phyloP scores from a whole-genome alignment of 257 asterid genomes.

The Avicennia marina region DNA sequence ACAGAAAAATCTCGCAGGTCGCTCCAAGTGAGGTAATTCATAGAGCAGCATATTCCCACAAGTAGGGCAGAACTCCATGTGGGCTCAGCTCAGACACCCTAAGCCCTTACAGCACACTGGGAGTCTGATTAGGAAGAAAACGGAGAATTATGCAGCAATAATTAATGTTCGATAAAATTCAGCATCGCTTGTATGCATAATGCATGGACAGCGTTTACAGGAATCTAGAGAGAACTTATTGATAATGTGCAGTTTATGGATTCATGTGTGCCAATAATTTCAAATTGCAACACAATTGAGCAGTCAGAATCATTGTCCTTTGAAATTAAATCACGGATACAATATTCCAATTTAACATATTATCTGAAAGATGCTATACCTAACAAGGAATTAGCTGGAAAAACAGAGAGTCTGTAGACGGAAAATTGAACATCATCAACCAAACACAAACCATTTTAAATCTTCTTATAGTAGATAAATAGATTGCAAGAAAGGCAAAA shows the following conservation, averaged over 20 bases:
- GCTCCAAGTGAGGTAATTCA: constrained; percentile 51
- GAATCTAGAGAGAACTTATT: neutral
- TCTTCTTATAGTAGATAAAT: neutral
- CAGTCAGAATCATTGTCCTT: neutral
- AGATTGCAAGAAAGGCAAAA: neutral
- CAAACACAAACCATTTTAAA: neutral
- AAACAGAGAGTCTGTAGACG: neutral
- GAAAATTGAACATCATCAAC: neutral
- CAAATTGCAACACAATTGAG: neutral
- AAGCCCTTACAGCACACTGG: no score
- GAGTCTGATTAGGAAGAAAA: no score
- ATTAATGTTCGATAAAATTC: neutral
- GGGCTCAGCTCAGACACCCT: neutral
- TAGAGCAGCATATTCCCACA: constrained; percentile 63
- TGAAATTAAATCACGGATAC: neutral
- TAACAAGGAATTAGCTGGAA: neutral
- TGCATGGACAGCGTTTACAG: neutral
- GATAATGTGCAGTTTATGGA: neutral
- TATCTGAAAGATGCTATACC: neutral
- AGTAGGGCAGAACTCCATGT: constrained; percentile 78
- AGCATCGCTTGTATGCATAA: no score
- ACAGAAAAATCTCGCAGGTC: constrained; percentile 52
- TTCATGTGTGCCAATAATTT: neutral
- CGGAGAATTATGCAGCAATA: neutral
- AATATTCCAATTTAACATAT: neutral